Conservation (phyloP, 2,329 filamentous ascomycete genomes). For the Xylariaceae sp. region DNA sequence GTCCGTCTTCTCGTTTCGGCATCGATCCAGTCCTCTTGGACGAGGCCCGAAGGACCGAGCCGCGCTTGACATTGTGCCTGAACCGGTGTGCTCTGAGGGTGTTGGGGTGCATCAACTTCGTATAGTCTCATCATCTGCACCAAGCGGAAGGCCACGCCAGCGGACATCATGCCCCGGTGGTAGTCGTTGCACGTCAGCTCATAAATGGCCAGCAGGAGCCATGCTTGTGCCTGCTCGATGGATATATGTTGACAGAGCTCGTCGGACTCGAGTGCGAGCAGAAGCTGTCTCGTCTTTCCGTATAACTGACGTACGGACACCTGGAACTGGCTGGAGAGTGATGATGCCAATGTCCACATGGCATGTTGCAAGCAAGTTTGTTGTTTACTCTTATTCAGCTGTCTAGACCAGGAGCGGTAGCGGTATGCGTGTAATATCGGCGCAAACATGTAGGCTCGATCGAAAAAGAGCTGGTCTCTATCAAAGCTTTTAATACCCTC, state of each 20-base stretch:
- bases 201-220: constrained; percentile 8
- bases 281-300: constrained; percentile 16
- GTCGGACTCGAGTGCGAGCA: constrained; percentile 16
- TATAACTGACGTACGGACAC: constrained; percentile 16
- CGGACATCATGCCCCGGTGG: constrained; percentile 6
- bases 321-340: constrained; percentile 23
- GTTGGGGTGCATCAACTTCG: constrained; percentile 1
- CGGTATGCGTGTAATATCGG: constrained; percentile 20
- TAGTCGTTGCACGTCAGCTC: constrained; percentile 7
- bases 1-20: constrained; percentile 9
- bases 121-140: constrained; percentile 7
- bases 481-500: neutral
- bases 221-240: constrained; percentile 8
- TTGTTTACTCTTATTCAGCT: constrained; percentile 9
- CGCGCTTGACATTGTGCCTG: too few species aligned
- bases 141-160: constrained; percentile 7
- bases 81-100: neutral
- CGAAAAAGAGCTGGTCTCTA: constrained; percentile 18
- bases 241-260: neutral
- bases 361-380: constrained; percentile 20
- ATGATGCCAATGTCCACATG: constrained; percentile 24
- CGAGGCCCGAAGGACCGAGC: too few species aligned
- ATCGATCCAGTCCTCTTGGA: constrained; percentile 8
- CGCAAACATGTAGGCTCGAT: constrained; percentile 20
- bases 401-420: constrained; percentile 15